phyloP scores from a whole-genome alignment of 1,284 basidiomycete genomes.

The Leccinum solheimii region DNA sequence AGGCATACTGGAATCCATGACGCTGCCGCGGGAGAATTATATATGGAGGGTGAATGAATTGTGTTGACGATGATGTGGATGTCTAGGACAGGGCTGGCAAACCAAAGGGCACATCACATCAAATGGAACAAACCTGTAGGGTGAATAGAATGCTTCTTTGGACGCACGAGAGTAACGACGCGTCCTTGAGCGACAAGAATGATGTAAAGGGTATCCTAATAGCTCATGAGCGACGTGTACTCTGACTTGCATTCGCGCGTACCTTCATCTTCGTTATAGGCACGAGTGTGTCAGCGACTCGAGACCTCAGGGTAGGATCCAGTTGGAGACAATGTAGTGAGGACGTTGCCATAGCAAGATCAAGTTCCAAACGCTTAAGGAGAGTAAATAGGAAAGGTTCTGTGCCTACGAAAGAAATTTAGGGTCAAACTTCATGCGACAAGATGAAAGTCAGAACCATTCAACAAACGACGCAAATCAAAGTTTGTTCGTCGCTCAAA shows the following conservation, averaged over 20 bases:
- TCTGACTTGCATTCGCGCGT: slow-evolving; percentile 15
- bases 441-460: slow-evolving; percentile 49
- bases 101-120: background rate
- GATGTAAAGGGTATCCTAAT: slow-evolving; percentile 87
- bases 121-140: slow-evolving; percentile 65
- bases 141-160: slow-evolving; percentile 92
- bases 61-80: slow-evolving; percentile 88
- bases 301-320: slow-evolving; percentile 66
- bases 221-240: slow-evolving; percentile 9
- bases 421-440: background rate
- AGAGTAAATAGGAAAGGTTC: slow-evolving; percentile 79
- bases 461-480: slow-evolving; percentile 82
- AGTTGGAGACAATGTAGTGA: slow-evolving; percentile 81
- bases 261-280: slow-evolving; percentile 82
- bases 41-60: slow-evolving; percentile 65
- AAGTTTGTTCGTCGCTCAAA: slow-evolving; percentile 91
- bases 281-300: slow-evolving; percentile 73
- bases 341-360: slow-evolving; percentile 78
- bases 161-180: slow-evolving; percentile 87
- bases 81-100: slow-evolving; percentile 47
- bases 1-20: slow-evolving; percentile 96
- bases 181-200: slow-evolving; percentile 78
- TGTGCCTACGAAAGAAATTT: slow-evolving; percentile 54
- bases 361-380: slow-evolving; percentile 69
- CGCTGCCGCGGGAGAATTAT: slow-evolving; percentile 72